Evolutionary conservation across 176 grass and related monocot genomes (phyloP).

Genomic region (Leersia perrieri): DNA sequence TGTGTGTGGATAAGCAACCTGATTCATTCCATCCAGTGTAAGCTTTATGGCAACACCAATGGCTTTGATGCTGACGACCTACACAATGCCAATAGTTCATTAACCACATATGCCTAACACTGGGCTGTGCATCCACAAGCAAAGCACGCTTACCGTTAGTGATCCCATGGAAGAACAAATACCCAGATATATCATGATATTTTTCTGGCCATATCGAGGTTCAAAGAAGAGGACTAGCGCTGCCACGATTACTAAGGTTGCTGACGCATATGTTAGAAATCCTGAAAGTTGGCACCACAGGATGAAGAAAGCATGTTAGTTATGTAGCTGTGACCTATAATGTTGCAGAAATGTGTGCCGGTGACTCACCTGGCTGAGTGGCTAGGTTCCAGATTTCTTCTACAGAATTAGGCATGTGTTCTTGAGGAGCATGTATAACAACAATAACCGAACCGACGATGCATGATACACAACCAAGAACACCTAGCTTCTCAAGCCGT

Average conservation of each 20-base stretch:
- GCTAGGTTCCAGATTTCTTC: slow-evolving; percentile 91
- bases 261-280: slow-evolving; percentile 67
- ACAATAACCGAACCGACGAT: slow-evolving; percentile 94
- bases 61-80: slow-evolving; percentile 98
- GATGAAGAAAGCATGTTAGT: slow-evolving; percentile 22
- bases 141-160: slow-evolving; percentile 64
- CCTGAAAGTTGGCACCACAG: slow-evolving; percentile 41
- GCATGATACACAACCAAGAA: slow-evolving; percentile 87
- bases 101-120: background rate
- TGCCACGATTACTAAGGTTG: slow-evolving; percentile 59
- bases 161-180: slow-evolving; percentile 96
- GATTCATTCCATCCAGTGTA: slow-evolving; percentile 81
- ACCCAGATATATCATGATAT: slow-evolving; percentile 89
- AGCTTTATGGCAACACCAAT: slow-evolving; percentile 94
- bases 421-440: slow-evolving; percentile 84
- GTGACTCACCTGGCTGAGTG: slow-evolving; percentile 66
- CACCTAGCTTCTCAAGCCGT: slow-evolving; percentile 62
- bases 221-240: slow-evolving; percentile 66
- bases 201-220: slow-evolving; percentile 84
- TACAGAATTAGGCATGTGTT: slow-evolving; percentile 68
- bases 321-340: background rate
- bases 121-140: background rate
- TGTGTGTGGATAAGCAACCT: slow-evolving; percentile 76
- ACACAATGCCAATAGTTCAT: background rate
- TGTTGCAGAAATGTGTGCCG: background rate